Base-by-base conservation (phyloP, 352 stramenopile species). In the Phytophthora hibernalis region DNA sequence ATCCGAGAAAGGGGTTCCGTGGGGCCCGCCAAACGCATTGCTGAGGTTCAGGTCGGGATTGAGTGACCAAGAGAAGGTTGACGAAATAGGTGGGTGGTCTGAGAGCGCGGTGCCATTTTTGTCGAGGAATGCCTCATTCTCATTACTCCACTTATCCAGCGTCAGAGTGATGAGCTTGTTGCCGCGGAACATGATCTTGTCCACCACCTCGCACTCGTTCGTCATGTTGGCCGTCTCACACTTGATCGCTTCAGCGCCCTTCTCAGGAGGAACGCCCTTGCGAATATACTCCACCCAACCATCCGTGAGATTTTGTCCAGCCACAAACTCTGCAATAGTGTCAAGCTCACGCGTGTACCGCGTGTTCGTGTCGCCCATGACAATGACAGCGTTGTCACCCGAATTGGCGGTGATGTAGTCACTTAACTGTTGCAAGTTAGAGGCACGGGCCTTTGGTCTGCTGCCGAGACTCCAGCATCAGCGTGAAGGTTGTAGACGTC, bases 151-250 rank as follows among this genome's bases (percentile, higher is more conserved):
- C 67, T 70, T 75, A 22, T 82, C 67, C 7, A 82, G 60, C 12
- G 60, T 77, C 54, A 85, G 66, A 9, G 53, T 74, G 42, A 85
- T 65, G 38, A 73, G 62, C 47, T 87, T 83, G 68, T 77, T 82
- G 50, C 79, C 67, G 18, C 79, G 79, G 64, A 76, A 87, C 56
- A 87, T 69, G 64, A 87, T 83, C 70, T 87, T 87, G 74, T 85
- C 79, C 13, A 87, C 79, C 51, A 85, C 76, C 35, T 87, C 79
- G 44, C 79, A 87, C 38, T 68, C 54, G 50, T 83, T 76, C 6
- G 71, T 79, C 52, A 79, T 76, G 40, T 70, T 73, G 5, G 54
- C 54, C 10, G 64, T 58, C 8, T 74, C 68, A 22, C 79, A 87
- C 47, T 66, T 60, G 16, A 87, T 54, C n/a, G 79, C 76, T 9